phyloP scores from a whole-genome alignment of 495 filamentous ascomycete species.

The Cryomyces antarcticus region DNA sequence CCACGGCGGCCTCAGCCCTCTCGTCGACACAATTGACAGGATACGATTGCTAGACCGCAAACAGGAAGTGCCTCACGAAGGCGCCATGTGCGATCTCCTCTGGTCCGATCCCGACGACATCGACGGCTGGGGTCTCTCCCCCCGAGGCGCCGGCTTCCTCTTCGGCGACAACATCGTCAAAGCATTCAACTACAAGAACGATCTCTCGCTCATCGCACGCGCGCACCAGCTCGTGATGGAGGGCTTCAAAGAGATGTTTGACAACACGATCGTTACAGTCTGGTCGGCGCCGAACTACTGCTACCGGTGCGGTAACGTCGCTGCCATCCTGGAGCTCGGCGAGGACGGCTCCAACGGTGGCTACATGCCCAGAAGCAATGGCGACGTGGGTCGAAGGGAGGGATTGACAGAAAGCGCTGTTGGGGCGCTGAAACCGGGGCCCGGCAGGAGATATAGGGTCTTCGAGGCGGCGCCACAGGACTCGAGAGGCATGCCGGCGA shows the following conservation, averaged over 20 bases:
- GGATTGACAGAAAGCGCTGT: neutral
- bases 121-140: conserved; percentile 90
- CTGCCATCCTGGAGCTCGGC: conserved; percentile 78
- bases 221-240: conserved; percentile 99
- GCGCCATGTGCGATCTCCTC: conserved; percentile 93
- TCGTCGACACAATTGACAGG: conserved; percentile 88
- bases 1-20: conserved; percentile 76
- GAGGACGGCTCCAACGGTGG: conserved; percentile 68
- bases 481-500: conserved; percentile 91
- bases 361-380: conserved; percentile 57
- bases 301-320: conserved; percentile 69
- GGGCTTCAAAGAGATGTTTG: conserved; percentile 98
- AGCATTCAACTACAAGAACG: conserved; percentile 82
- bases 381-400: conserved; percentile 40
- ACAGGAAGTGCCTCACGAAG: conserved; percentile 96
- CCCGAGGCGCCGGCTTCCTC: conserved; percentile 85
- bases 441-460: conserved; percentile 79
- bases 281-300: conserved; percentile 43
- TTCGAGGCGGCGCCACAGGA: conserved; percentile 97
- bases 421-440: conserved; percentile 32
- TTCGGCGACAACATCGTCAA: conserved; percentile 95
- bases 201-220: conserved; percentile 75
- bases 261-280: conserved; percentile 82
- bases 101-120: conserved; percentile 99
- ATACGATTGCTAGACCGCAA: conserved; percentile 90